phyloP scores from a whole-genome alignment of 257 asterid species.

The Primulina tabacum region DNA sequence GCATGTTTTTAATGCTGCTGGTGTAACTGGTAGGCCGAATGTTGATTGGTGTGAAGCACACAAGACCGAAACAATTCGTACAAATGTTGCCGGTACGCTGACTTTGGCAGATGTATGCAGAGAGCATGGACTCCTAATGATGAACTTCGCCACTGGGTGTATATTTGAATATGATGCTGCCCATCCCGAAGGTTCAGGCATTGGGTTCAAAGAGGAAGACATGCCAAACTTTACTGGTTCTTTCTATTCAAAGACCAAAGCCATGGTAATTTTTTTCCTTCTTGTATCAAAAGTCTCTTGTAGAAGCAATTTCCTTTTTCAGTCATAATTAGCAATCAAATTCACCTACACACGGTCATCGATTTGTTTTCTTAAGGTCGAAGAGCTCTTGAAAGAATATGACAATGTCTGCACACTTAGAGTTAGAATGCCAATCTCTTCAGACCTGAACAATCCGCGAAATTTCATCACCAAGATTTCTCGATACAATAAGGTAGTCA shows the following conservation, averaged over 20 bases:
- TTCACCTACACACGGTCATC: not conserved
- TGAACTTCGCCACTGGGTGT: conserved; percentile 24
- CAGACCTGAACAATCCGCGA: conserved; percentile 15
- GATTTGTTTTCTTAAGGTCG: conserved; percentile 12
- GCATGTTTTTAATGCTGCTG: conserved; percentile 24
- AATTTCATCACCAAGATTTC: conserved; percentile 24
- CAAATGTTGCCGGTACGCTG: conserved; percentile 22
- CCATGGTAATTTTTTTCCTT: conserved; percentile 5
- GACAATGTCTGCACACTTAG: conserved; percentile 23
- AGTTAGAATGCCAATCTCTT: conserved; percentile 25
- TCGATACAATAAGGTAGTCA: conserved; percentile 20
- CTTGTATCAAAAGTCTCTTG: not conserved
- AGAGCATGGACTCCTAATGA: conserved; percentile 15
- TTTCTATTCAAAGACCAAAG: conserved; percentile 20
- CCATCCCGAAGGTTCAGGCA: conserved; percentile 11
- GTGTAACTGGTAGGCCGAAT: conserved; percentile 24
- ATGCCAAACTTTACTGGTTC: conserved; percentile 4
- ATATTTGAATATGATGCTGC: conserved; percentile 22
- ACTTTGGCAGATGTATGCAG: conserved; percentile 21
- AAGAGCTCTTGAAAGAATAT: conserved; percentile 22
- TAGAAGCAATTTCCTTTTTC: not conserved
- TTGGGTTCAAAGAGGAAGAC: conserved; percentile 21
- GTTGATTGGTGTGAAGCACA: conserved; percentile 26
- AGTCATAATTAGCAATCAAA: not conserved
- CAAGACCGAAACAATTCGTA: conserved; percentile 17